Percentiles rank a stretch among this genome's conserved stretches.
These are phyloP conservation scores for Fusarium subtropicale DNA, from an alignment of 2,329 filamentous ascomycete species.

Conservation along the genomic window DNA sequence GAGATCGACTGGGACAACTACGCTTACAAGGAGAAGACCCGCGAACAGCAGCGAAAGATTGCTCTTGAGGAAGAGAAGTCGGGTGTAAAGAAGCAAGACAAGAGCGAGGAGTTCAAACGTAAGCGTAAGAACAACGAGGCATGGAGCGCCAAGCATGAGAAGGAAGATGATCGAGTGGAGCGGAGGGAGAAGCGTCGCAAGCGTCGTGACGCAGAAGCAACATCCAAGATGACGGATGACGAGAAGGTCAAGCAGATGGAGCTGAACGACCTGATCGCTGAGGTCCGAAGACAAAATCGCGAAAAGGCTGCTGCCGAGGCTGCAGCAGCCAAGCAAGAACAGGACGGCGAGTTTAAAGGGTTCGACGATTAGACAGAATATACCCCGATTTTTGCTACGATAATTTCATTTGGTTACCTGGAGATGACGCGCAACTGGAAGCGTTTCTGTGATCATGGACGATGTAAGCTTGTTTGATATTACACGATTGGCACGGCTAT, in stretches of 20 bases:
- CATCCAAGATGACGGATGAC: slow-evolving; percentile 75
- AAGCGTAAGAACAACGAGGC: slow-evolving; percentile 74
- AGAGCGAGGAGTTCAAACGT: slow-evolving; percentile 59
- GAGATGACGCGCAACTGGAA: slow-evolving; percentile 7
- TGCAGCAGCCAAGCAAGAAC: slow-evolving; percentile 49
- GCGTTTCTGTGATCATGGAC: not conserved
- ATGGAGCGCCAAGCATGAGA: slow-evolving; percentile 78
- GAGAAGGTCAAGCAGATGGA: slow-evolving; percentile 73
- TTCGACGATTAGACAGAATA: slow-evolving; percentile 62
- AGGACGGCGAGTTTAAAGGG: slow-evolving; percentile 68
- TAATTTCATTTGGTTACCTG: not conserved
- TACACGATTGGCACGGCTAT: slow-evolving; percentile 5
- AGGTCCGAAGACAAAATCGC: slow-evolving; percentile 70
- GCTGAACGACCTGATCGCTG: slow-evolving; percentile 71
- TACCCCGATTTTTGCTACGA: slow-evolving; percentile 38
- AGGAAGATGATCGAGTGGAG: slow-evolving; percentile 70
- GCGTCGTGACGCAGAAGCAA: slow-evolving; percentile 71
- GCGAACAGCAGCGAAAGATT: slow-evolving; percentile 73
- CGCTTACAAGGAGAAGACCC: slow-evolving; percentile 76
- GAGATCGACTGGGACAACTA: slow-evolving; percentile 75
- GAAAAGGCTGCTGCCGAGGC: slow-evolving; percentile 52
- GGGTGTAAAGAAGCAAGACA: slow-evolving; percentile 53
- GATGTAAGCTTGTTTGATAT: not conserved
- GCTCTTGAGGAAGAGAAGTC: slow-evolving; percentile 64
- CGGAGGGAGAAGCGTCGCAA: slow-evolving; percentile 73